Conservation (phyloP, 1,284 basidiomycete genomes). For the Phylloporus sp. region DNA sequence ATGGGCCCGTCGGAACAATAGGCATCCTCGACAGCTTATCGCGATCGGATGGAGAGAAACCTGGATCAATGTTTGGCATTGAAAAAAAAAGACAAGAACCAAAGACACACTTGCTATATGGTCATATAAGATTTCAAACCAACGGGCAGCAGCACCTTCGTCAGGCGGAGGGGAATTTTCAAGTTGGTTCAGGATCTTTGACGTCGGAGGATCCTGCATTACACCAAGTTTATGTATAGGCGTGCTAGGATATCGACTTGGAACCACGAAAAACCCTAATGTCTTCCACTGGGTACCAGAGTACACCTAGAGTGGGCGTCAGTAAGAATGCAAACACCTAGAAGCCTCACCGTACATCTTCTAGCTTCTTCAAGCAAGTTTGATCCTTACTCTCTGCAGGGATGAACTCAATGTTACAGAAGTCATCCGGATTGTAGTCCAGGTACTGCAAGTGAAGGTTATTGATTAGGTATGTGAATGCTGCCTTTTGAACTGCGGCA, state of each 20-base stretch:
- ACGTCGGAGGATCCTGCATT: background rate
- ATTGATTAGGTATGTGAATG: background rate
- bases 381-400: background rate
- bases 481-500: background rate
- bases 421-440: background rate
- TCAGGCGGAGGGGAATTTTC: slow-evolving; percentile 2
- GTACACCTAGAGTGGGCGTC: background rate
- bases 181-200: background rate
- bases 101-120: background rate
- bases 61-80: background rate
- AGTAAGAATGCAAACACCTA: background rate
- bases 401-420: slow-evolving; percentile 3
- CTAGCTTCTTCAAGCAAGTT: background rate
- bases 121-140: slow-evolving; percentile 6
- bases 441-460: background rate
- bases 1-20: background rate
- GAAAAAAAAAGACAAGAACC: background rate
- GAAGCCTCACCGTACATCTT: background rate
- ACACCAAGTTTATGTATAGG: background rate
- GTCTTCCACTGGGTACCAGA: slow-evolving; percentile 1
- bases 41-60: background rate
- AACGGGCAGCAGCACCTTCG: background rate
- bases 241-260: background rate
- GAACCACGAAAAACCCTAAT: slow-evolving; percentile 7
- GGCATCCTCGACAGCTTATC: background rate